Conservation (phyloP, 805 yeast species). For the Yamadazyma philogaea region DNA sequence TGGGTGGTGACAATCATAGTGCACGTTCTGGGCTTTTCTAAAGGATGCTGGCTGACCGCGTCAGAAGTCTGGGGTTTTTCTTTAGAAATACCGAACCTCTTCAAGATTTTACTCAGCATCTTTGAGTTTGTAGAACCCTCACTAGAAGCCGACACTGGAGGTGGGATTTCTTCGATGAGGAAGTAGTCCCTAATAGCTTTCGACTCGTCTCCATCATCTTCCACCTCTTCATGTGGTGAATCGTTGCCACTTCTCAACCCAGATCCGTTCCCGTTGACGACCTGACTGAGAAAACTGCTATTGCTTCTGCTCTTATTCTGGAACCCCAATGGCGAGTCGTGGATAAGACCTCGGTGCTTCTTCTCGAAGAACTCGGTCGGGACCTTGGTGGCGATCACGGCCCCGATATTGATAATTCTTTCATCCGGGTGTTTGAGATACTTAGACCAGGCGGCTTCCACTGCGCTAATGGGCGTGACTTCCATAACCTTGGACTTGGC, state of each 20-base stretch:
- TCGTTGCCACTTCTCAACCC: constrained; percentile 18
- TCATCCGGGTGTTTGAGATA: constrained; percentile 56
- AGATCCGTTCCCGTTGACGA: constrained; percentile 32
- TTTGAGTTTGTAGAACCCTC: background rate
- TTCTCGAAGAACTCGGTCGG: constrained; percentile 52
- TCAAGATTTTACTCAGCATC: constrained; percentile 17
- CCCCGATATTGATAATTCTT: constrained; percentile 56
- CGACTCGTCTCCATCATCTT: constrained; percentile 46
- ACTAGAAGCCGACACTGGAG: constrained; percentile 9
- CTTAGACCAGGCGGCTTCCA: constrained; percentile 59
- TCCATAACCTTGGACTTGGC: constrained; percentile 30
- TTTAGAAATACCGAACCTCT: constrained; percentile 17
- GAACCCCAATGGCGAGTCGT: constrained; percentile 55
- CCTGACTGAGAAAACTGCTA: constrained; percentile 35
- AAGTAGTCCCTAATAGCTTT: constrained; percentile 63
- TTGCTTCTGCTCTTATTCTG: constrained; percentile 19
- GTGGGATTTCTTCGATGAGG: constrained; percentile 19
- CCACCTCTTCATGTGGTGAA: constrained; percentile 3
- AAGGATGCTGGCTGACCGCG: constrained; percentile 18
- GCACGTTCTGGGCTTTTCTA: constrained; percentile 44
- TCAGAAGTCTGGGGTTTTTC: constrained; percentile 10
- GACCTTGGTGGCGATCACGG: constrained; percentile 44
- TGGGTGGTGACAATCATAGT: constrained; percentile 56
- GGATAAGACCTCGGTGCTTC: constrained; percentile 53
- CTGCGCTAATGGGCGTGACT: constrained; percentile 46